Conservation (phyloP, 495 filamentous ascomycete genomes). For the Lineolata rhizophorae region DNA sequence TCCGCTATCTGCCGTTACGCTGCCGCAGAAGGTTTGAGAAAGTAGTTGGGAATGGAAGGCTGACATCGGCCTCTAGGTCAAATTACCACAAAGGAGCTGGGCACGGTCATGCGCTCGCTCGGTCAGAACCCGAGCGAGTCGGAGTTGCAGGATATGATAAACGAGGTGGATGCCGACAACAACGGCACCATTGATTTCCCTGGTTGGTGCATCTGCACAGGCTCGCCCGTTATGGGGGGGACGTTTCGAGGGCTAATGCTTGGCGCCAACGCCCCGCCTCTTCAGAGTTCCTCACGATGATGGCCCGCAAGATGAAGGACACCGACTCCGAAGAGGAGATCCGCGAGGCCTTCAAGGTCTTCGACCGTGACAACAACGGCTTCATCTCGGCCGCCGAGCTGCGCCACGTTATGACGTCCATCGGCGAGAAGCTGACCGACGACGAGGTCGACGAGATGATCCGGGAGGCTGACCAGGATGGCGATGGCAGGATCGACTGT, state of each 20-base stretch:
- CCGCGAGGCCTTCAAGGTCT: constrained; percentile 86
- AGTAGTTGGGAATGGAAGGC: too few species aligned
- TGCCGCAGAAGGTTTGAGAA: too few species aligned
- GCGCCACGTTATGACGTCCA: constrained; percentile 98
- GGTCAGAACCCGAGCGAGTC: constrained; percentile 98
- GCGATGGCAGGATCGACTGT: constrained; percentile 96
- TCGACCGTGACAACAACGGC: constrained; percentile 97
- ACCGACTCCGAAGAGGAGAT: constrained; percentile 99
- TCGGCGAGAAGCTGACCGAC: constrained; percentile 97
- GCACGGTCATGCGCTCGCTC: constrained; percentile 98
- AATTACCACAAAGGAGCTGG: constrained; percentile 98
- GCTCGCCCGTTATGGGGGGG: too few species aligned
- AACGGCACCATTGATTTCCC: constrained; percentile 99
- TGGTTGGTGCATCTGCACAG: constrained; percentile 40
- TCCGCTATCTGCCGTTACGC: too few species aligned
- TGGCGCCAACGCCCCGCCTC: background rate
- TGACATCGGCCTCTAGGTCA: constrained; percentile 65
- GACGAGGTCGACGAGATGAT: constrained; percentile 99
- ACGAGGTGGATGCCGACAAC: constrained; percentile 98
- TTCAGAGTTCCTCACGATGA: constrained; percentile 99
- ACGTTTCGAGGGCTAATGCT: too few species aligned
- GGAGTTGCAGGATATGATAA: constrained; percentile 99
- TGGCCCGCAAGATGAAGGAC: constrained; percentile 99
- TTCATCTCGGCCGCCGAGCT: constrained; percentile 97
- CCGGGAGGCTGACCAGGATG: constrained; percentile 95